These are phyloP conservation scores for Chernovozyma sophiae-reginae DNA, from an alignment of 1,139 yeast species.

Conservation along the genomic window DNA sequence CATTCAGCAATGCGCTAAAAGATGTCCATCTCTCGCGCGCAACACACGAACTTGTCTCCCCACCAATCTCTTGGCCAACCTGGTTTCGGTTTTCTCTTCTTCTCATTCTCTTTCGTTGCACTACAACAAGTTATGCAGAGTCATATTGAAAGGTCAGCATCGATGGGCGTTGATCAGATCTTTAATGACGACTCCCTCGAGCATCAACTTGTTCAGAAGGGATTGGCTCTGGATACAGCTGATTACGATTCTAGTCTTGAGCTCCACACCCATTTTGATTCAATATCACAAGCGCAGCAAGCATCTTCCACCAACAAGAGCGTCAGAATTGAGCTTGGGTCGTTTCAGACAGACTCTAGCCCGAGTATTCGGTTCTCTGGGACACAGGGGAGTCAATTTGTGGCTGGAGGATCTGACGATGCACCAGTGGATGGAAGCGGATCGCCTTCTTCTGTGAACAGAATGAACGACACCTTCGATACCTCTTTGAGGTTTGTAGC, in stretches of 20 bases:
- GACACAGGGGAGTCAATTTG: background rate
- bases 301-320: background rate
- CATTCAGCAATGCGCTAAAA: background rate
- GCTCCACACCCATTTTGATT: background rate
- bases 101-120: too few relatives aligned
- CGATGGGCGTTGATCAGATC: background rate
- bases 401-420: background rate
- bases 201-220: background rate
- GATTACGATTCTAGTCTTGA: background rate
- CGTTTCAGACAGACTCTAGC: conserved; percentile 6
- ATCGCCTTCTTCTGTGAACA: background rate
- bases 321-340: conserved; percentile 2
- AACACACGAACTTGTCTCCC: too few relatives aligned
- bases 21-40: too few relatives aligned
- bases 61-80: too few relatives aligned
- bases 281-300: background rate
- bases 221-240: background rate
- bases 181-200: conserved; percentile 6
- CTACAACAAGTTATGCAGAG: too few relatives aligned
- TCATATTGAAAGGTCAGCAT: too few relatives aligned
- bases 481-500: background rate
- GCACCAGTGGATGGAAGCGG: background rate
- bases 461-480: background rate
- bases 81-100: too few relatives aligned
- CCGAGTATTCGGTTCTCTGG: conserved; percentile 4